These are phyloP conservation scores for peach (Prunus persica) DNA, from an alignment of 306 rosid species.

Conservation along the genomic window DNA sequence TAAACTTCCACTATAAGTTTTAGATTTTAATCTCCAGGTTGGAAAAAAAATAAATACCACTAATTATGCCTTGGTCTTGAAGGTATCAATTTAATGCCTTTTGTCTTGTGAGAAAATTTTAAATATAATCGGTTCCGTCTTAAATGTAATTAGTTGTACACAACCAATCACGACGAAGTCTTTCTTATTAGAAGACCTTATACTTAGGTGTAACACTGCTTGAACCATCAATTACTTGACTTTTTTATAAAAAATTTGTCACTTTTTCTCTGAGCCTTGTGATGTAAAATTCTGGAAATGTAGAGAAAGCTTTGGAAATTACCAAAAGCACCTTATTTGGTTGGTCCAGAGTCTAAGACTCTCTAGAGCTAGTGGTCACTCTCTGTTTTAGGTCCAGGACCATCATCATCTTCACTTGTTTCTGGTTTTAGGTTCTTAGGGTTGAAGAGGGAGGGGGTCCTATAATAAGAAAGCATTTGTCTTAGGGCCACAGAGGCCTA, in stretches of 20 bases:
- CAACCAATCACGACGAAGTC: too few relatives aligned
- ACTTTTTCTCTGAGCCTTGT: neutral
- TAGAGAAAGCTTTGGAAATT: neutral
- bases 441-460: neutral
- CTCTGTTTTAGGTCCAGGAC: constrained; percentile 2
- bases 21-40: neutral
- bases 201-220: too few relatives aligned
- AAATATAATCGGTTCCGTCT: neutral
- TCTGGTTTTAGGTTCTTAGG: neutral
- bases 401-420: neutral
- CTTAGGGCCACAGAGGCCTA: too few relatives aligned
- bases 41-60: neutral
- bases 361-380: neutral
- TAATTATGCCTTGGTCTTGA: neutral
- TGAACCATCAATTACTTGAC: too few relatives aligned
- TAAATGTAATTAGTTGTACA: too few relatives aligned
- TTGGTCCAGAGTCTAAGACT: constrained; percentile 4
- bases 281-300: neutral
- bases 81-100: neutral
- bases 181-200: too few relatives aligned
- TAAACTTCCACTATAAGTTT: neutral
- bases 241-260: too few relatives aligned
- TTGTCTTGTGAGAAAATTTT: too few relatives aligned
- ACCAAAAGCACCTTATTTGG: neutral
- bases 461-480: neutral